phyloP scores from a whole-genome alignment of 805 yeast species.

The Saccharomycopsis olivae region DNA sequence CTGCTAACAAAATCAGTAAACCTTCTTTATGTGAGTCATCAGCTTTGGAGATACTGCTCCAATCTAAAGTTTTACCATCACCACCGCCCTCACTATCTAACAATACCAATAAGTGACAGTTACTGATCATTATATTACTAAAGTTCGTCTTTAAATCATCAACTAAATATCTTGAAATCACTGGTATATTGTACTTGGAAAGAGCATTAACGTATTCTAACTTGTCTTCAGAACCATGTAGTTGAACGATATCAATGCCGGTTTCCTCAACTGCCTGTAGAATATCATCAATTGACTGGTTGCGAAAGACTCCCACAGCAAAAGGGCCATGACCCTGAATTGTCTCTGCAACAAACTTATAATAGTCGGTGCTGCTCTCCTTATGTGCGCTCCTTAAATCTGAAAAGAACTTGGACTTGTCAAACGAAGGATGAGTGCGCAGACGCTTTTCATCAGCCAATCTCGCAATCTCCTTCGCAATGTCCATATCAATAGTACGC shows the following conservation, averaged over 20 bases:
- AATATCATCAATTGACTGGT: constrained; percentile 46
- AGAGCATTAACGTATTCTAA: constrained; percentile 29
- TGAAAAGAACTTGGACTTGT: not conserved
- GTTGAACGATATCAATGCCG: constrained; percentile 67
- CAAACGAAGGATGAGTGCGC: constrained; percentile 14
- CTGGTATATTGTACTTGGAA: constrained; percentile 34
- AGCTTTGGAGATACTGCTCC: constrained; percentile 44
- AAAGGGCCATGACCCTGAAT: constrained; percentile 42
- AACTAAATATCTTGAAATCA: constrained; percentile 67
- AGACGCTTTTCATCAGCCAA: constrained; percentile 22
- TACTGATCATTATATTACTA: constrained; percentile 13
- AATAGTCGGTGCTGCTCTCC: constrained; percentile 25
- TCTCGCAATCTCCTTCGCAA: constrained; percentile 37
- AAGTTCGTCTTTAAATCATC: constrained; percentile 32
- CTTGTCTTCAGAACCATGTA: constrained; percentile 70
- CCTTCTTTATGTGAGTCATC: constrained; percentile 22
- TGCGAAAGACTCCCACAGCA: constrained; percentile 83
- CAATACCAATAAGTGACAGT: constrained; percentile 45
- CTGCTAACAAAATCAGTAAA: constrained; percentile 59
- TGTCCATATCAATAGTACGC: constrained; percentile 47
- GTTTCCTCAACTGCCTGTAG: constrained; percentile 29
- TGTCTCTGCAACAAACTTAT: constrained; percentile 22
- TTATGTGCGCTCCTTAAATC: not conserved
- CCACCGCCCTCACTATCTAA: constrained; percentile 90
- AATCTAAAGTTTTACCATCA: constrained; percentile 71